phyloP scores from a whole-genome alignment of 2,329 filamentous ascomycete genomes.

The Ambrosiella cleistominuta region DNA sequence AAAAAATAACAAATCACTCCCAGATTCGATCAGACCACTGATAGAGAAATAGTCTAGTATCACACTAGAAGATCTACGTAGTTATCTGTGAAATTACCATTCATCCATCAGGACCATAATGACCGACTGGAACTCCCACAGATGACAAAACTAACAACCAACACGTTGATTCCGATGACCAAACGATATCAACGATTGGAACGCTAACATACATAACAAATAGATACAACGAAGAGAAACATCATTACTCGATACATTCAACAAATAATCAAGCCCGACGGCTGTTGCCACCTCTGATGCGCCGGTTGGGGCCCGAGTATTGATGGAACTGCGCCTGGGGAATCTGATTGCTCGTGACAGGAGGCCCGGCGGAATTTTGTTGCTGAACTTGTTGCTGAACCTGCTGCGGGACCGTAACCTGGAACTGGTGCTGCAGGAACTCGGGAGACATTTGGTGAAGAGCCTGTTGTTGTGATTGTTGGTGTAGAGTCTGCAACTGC shows the following conservation, averaged over 20 bases:
- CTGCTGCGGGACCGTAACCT: slow-evolving; percentile 7
- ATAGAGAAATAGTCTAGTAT: too few species aligned
- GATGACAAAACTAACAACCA: too few species aligned
- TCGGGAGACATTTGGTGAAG: slow-evolving; percentile 5
- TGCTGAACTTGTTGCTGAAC: neutral
- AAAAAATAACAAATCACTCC: neutral
- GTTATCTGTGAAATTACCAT: too few species aligned
- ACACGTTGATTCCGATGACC: too few species aligned
- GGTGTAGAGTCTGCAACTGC: slow-evolving; percentile 16
- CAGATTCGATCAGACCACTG: neutral
- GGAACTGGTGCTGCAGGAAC: slow-evolving; percentile 12
- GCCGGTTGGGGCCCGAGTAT: slow-evolving; percentile 6
- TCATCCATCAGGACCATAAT: too few species aligned
- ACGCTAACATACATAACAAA: too few species aligned
- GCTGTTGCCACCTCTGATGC: neutral
- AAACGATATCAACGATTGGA: too few species aligned
- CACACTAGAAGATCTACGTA: too few species aligned
- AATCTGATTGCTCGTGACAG: slow-evolving; percentile 3
- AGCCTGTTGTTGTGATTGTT: slow-evolving; percentile 12
- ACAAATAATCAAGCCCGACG: neutral
- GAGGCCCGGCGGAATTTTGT: neutral
- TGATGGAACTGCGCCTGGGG: slow-evolving; percentile 10
- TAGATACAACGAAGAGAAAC: too few species aligned
- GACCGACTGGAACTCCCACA: too few species aligned
- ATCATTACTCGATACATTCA: neutral